These are phyloP conservation scores for Phoenix dactylifera DNA, from an alignment of 176 grass and related monocot species.

Conservation along the genomic window DNA sequence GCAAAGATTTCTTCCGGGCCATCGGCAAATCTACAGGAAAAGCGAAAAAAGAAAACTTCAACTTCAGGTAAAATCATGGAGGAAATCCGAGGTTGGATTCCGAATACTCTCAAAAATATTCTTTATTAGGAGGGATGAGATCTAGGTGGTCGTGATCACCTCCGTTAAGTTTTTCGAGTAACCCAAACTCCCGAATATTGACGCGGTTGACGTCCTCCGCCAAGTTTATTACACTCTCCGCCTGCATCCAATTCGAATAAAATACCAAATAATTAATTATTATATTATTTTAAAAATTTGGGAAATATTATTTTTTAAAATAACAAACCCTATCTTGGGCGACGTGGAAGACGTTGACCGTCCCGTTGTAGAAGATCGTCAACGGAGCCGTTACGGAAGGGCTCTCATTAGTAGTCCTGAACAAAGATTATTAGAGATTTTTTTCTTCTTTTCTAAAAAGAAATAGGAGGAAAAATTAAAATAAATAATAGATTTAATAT, in stretches of 20 bases:
- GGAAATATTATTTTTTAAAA: no score
- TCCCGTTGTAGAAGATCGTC: conserved; percentile 20
- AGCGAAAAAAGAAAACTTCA: background rate
- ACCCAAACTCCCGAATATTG: background rate
- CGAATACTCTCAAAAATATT: no score
- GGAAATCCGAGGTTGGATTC: no score
- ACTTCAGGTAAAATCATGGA: background rate
- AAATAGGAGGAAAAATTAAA: no score
- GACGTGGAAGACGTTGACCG: conserved; percentile 8
- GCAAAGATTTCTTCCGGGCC: conserved; percentile 12
- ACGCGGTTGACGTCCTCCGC: background rate
- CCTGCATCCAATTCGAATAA: background rate
- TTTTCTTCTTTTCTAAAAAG: no score
- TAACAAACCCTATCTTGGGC: background rate
- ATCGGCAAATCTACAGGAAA: background rate
- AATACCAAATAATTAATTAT: no score
- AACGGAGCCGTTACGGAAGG: background rate
- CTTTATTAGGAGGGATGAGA: no score
- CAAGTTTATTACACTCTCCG: background rate
- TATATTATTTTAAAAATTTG: no score
- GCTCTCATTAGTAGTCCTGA: background rate
- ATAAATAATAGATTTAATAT: no score
- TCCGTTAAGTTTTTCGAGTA: background rate
- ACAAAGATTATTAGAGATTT: background rate
- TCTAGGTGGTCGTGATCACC: background rate